Conservation (phyloP, 768 basidiomycete species). For the Roridomyces roridus region DNA sequence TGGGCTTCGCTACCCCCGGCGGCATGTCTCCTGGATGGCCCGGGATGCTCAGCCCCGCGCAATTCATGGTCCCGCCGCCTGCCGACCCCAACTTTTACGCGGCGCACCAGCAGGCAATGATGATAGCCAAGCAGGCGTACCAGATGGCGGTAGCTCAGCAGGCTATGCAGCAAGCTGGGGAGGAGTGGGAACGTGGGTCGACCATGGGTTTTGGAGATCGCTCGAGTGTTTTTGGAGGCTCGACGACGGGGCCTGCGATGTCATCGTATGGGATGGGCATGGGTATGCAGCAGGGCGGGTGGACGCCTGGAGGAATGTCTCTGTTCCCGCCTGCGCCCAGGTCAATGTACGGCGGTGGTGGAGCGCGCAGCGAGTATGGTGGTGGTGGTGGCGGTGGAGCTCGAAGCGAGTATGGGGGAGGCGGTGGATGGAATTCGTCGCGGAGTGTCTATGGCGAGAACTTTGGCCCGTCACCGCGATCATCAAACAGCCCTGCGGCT, state of each 20-base stretch:
- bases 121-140: conserved; percentile 87
- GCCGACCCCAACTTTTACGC: conserved; percentile 65
- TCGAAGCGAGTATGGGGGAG: no score
- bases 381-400: conserved; percentile 48
- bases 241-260: conserved; percentile 29
- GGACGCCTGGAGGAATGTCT: conserved; percentile 46
- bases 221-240: conserved; percentile 55
- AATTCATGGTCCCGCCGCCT: conserved; percentile 46
- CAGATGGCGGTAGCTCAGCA: conserved; percentile 92
- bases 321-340: conserved; percentile 55
- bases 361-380: conserved; percentile 71
- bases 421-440: conserved; percentile 53
- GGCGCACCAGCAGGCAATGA: conserved; percentile 89
- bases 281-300: conserved; percentile 38
- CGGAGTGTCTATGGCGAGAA: conserved; percentile 76
- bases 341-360: conserved; percentile 65
- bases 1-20: conserved; percentile 9
- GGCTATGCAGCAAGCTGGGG: conserved; percentile 86
- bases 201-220: conserved; percentile 52
- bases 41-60: conserved; percentile 47
- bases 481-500: conserved; percentile 23
- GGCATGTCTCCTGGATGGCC: conserved; percentile 15
- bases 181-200: conserved; percentile 89
- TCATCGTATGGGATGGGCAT: conserved; percentile 35
- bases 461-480: conserved; percentile 49